phyloP scores from a whole-genome alignment of 805 yeast species.

The Wickerhamiella lipophila region DNA sequence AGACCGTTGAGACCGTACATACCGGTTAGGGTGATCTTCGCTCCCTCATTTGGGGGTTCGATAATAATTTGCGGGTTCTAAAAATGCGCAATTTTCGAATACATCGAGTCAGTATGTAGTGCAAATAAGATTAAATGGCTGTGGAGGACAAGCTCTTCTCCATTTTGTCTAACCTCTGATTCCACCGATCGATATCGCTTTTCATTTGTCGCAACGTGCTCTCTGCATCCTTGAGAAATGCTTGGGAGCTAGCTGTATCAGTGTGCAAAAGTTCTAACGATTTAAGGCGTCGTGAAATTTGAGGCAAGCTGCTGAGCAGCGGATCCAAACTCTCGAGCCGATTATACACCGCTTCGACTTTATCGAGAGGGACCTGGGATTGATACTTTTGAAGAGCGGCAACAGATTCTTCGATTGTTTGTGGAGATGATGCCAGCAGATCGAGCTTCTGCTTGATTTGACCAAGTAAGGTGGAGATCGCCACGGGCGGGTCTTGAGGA shows the following conservation, averaged over 20 bases:
- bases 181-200: conserved; percentile 9
- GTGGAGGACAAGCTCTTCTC: conserved; percentile 5
- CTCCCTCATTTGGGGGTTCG: too few relatives aligned
- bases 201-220: conserved; percentile 5
- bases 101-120: too few relatives aligned
- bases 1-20: too few relatives aligned
- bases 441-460: conserved; percentile 2
- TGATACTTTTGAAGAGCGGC: not conserved
- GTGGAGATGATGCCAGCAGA: conserved; percentile 3
- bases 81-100: too few relatives aligned
- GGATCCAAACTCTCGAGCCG: conserved; percentile 10
- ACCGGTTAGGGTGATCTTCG: too few relatives aligned
- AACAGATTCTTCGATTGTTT: conserved; percentile 5
- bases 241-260: conserved; percentile 6
- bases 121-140: too few relatives aligned
- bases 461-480: not conserved
- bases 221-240: conserved; percentile 6
- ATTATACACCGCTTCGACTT: conserved; percentile 1
- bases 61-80: too few relatives aligned
- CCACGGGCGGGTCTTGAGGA: not conserved
- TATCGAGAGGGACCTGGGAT: conserved; percentile 4
- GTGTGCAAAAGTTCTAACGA: conserved; percentile 7
- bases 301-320: conserved; percentile 8
- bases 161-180: conserved; percentile 3
- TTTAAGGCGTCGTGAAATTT: not conserved